Base-by-base conservation (phyloP, 164 flowering plant genomes). In the Magnolia kwangsiensis region DNA sequence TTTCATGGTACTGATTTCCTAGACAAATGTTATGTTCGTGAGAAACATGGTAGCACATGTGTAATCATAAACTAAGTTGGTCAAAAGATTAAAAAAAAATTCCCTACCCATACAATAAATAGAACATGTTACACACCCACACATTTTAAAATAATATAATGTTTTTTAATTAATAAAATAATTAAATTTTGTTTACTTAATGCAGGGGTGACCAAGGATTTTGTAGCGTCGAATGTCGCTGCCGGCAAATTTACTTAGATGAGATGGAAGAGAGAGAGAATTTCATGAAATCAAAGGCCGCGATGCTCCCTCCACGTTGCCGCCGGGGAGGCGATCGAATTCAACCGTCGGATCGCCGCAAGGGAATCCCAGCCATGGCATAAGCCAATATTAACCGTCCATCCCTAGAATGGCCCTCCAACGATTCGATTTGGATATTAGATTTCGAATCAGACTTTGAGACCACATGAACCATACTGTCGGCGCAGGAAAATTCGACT, bases 161-260 rank as follows among this genome's bases (percentile, higher is more conserved):
- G 5, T 13, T 59, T 8, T 13, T 59, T 59, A 59, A 19, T 21
- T 37, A 37, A 37, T 4, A 37, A 37, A 37, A 37, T 37, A 37
- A 37, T 37, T 37, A 37, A 37, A 5, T 0, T 37, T 37, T 37
- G 45, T 37, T 37, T 1, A n/a, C 9, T 67, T 68, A 31, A 24
- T 67, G 69, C 80, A 89, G 95, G 69, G 93, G 95, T 75, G 93
- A 89, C 72, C 86, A 80, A 71, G 92, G 82, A 3, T 90, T 91
- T 74, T 90, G 95, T 67, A 91, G 91, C 67, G 91, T 72, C 82
- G 92, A 91, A 77, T 91, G 95, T 83, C 87, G 95, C 76, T 84
- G 81, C 82, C 88, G 86, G 81, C 95, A 91, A 79, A 90, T 90
- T 18, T 81, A 79, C 66, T 85, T 87, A 88, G 95, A 90, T 73